Conservation (phyloP, 2,329 filamentous ascomycete genomes). For the Alternaria gaisen region DNA sequence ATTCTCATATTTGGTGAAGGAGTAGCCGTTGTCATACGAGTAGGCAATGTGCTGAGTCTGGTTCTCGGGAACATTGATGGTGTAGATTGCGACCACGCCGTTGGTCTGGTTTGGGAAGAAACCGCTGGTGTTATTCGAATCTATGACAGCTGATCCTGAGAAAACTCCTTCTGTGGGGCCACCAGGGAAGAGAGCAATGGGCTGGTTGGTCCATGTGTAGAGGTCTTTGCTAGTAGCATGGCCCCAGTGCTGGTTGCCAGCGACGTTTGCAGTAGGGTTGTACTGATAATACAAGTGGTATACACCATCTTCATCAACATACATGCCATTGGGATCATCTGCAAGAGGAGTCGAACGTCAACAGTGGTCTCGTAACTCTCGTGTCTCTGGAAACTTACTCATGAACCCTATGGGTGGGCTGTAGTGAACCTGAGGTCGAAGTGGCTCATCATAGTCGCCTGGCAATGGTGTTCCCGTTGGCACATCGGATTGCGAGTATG, state of each 20-base stretch:
- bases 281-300: slow-evolving; percentile 75
- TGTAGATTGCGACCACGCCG: slow-evolving; percentile 70
- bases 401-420: slow-evolving; percentile 61
- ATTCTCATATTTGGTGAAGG: slow-evolving; percentile 65
- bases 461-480: slow-evolving; percentile 47
- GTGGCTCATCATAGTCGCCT: slow-evolving; percentile 52
- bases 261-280: slow-evolving; percentile 60
- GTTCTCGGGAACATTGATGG: slow-evolving; percentile 53
- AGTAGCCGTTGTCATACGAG: slow-evolving; percentile 68
- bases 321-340: slow-evolving; percentile 71
- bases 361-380: neutral
- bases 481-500: slow-evolving; percentile 36
- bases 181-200: slow-evolving; percentile 67
- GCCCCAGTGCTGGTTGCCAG: slow-evolving; percentile 72
- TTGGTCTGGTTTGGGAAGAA: slow-evolving; percentile 70
- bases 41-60: slow-evolving; percentile 70
- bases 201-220: slow-evolving; percentile 71
- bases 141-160: slow-evolving; percentile 66
- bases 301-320: slow-evolving; percentile 63
- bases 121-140: slow-evolving; percentile 71
- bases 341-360: neutral
- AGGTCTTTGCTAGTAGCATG: slow-evolving; percentile 70
- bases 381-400: slow-evolving; percentile 39
- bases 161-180: slow-evolving; percentile 64
- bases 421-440: slow-evolving; percentile 65